These are phyloP conservation scores for Aegilops speltoides DNA, from an alignment of 176 grass and related monocot genomes.

Conservation along the genomic window DNA sequence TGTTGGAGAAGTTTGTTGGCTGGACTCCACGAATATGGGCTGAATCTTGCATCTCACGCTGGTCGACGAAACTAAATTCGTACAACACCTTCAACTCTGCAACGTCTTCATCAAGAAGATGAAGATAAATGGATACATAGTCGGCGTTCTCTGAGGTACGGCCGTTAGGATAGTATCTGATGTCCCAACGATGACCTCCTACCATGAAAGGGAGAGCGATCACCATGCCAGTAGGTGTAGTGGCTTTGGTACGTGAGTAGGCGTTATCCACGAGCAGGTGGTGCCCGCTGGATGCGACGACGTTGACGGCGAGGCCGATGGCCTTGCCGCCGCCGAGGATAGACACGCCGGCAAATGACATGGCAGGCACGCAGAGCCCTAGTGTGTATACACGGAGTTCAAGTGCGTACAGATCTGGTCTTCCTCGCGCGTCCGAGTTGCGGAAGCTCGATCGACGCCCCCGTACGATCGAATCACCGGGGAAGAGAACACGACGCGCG, in stretches of 20 bases:
- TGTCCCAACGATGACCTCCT: not conserved
- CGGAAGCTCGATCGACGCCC: not conserved
- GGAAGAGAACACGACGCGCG: not conserved
- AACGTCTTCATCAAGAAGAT: not conserved
- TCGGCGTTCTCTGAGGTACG: not conserved
- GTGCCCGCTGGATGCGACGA: not conserved
- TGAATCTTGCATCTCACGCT: not conserved
- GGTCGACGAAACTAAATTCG: not conserved
- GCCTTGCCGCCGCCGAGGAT: not conserved
- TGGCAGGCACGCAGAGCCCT: not conserved
- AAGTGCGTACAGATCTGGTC: no score
- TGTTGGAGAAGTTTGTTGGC: not conserved
- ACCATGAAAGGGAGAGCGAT: not conserved
- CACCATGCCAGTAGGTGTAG: not conserved
- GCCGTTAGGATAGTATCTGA: not conserved
- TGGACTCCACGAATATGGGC: not conserved
- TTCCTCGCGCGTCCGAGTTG: no score
- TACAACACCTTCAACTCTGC: not conserved
- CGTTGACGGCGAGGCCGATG: not conserved
- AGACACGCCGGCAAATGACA: not conserved
- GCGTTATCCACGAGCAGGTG: not conserved
- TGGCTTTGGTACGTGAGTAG: not conserved
- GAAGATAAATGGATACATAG: not conserved
- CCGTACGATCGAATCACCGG: not conserved
- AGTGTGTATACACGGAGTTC: no score